Conservation (phyloP, 2,329 filamentous ascomycete genomes). For the Aureobasidium sp. region DNA sequence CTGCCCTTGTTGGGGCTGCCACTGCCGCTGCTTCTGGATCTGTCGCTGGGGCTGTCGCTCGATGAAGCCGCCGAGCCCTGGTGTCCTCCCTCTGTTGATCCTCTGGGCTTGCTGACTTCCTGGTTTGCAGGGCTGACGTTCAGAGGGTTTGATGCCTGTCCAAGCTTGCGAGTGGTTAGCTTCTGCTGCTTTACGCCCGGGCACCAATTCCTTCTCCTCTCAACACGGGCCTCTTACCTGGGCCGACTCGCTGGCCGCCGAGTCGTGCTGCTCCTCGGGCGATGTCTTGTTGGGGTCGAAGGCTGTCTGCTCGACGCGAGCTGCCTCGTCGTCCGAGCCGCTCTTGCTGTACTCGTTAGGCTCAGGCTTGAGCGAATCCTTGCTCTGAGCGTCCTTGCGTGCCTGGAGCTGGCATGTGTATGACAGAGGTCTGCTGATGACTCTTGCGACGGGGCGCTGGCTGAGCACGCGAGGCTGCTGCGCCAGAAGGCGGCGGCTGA, state of each 20-base stretch:
- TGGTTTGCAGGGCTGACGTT: constrained; percentile 54
- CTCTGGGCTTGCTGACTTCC: constrained; percentile 45
- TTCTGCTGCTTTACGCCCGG: constrained; percentile 13
- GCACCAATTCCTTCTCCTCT: constrained; percentile 17
- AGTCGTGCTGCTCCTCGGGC: constrained; percentile 51
- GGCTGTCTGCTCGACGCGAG: constrained; percentile 50
- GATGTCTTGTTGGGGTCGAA: constrained; percentile 61
- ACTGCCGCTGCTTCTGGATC: constrained; percentile 22
- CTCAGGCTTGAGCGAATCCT: constrained; percentile 55
- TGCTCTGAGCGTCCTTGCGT: constrained; percentile 37
- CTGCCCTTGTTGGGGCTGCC: constrained; percentile 12
- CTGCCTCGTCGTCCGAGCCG: constrained; percentile 53
- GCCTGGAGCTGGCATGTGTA: constrained; percentile 21
- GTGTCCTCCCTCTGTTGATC: constrained; percentile 33
- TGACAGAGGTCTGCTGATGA: constrained; percentile 11
- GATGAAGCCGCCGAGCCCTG: constrained; percentile 27
- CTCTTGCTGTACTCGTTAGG: constrained; percentile 60
- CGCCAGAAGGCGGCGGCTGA: constrained; percentile 10
- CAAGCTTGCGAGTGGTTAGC: constrained; percentile 7
- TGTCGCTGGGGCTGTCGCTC: constrained; percentile 31
- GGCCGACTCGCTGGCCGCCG: constrained; percentile 28
- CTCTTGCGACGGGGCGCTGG: constrained; percentile 1
- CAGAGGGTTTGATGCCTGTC: constrained; percentile 37
- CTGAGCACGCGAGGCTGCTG: constrained; percentile 9
- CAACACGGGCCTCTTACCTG: constrained; percentile 9